Conservation (phyloP, 805 yeast genomes). For the Metschnikowia koreensis region DNA sequence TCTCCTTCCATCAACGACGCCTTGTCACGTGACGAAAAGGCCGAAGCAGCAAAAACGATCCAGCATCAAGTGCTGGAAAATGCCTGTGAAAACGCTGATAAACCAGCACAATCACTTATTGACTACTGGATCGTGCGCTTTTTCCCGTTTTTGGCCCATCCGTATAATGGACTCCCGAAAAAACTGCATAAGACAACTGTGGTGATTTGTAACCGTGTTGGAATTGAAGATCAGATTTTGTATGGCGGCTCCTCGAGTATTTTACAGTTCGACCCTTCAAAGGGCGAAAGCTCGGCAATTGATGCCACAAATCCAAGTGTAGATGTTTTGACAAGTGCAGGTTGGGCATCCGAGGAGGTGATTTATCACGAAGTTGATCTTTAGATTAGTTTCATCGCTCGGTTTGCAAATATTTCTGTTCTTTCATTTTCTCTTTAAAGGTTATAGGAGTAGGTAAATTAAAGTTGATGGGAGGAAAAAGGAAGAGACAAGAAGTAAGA, state of each 20-base stretch:
- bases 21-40: constrained; percentile 16
- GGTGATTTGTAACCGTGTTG: constrained; percentile 68
- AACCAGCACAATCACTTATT: constrained; percentile 27
- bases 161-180: constrained; percentile 23
- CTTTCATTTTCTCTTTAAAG: no score
- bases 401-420: no score
- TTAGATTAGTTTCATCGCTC: background rate
- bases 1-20: constrained; percentile 40
- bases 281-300: constrained; percentile 28
- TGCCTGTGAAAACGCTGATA: constrained; percentile 2
- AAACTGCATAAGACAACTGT: constrained; percentile 31
- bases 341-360: constrained; percentile 66
- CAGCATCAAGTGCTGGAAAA: constrained; percentile 3
- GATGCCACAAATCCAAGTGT: constrained; percentile 48
- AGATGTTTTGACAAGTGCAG: constrained; percentile 51
- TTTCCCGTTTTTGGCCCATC: constrained; percentile 55
- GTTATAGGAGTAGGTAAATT: no score
- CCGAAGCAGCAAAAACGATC: constrained; percentile 9
- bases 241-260: constrained; percentile 70
- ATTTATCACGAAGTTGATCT: constrained; percentile 57
- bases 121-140: constrained; percentile 76
- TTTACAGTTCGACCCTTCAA: constrained; percentile 44
- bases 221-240: constrained; percentile 66
- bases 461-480: no score
- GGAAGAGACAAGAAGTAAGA: no score